Percentiles rank a stretch among this genome's conserved stretches.
Evolutionary conservation across 306 rosid species (phyloP).

Genomic region (Corylus heterophylla): DNA sequence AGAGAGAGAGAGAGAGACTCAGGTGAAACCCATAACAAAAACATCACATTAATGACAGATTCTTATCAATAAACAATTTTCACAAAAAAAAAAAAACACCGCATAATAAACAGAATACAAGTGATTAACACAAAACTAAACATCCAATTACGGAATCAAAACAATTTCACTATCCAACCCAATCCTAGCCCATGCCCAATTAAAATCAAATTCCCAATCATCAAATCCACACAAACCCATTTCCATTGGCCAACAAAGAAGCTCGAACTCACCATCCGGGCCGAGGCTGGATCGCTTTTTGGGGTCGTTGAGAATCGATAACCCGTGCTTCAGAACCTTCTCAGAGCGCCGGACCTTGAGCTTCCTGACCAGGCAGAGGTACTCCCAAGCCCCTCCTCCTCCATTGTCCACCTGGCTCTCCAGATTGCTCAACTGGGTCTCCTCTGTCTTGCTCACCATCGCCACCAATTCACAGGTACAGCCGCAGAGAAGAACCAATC

Average conservation of each 20-base stretch:
- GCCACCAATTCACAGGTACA: slow-evolving; percentile 29
- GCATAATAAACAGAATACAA: slow-evolving; percentile 4
- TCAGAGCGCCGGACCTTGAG: slow-evolving; percentile 90
- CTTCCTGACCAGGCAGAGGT: slow-evolving; percentile 70
- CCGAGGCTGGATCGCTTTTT: slow-evolving; percentile 75
- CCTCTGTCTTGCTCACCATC: slow-evolving; percentile 91
- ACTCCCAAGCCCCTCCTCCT: slow-evolving; percentile 99
- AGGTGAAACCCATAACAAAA: not conserved
- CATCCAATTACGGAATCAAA: slow-evolving; percentile 5
- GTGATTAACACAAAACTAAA: not conserved
- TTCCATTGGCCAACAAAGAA: slow-evolving; percentile 3
- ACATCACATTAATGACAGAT: not conserved
- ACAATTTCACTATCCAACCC: not conserved
- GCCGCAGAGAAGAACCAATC: too few species aligned
- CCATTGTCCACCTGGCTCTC: slow-evolving; percentile 96
- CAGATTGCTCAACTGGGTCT: slow-evolving; percentile 63
- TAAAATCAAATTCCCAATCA: slow-evolving; percentile 9
- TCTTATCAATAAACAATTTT: not conserved
- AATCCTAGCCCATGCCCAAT: not conserved
- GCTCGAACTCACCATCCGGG: slow-evolving; percentile 56
- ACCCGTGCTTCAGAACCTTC: slow-evolving; percentile 78
- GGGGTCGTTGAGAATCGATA: slow-evolving; percentile 78
- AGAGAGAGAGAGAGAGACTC: not conserved
- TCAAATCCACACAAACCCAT: slow-evolving; percentile 10
- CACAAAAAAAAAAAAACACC: not conserved